phyloP scores from a whole-genome alignment of 2,329 filamentous ascomycete genomes.

The Ceratocystiopsis sp. region DNA sequence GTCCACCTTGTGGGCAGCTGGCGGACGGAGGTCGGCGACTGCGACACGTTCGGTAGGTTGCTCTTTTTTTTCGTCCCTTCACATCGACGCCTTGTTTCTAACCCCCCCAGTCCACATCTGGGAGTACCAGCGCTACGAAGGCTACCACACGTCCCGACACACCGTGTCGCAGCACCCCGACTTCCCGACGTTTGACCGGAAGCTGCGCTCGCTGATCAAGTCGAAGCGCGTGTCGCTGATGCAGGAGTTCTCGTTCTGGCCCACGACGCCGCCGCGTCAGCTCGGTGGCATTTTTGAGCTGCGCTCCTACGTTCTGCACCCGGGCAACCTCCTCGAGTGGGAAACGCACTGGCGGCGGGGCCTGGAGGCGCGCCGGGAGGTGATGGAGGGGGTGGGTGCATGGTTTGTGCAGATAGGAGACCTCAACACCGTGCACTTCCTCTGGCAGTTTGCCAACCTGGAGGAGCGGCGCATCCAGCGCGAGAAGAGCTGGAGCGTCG shows the following conservation, averaged over 20 bases:
- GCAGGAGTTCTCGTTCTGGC: slow-evolving; percentile 99
- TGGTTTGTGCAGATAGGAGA: slow-evolving; percentile 99
- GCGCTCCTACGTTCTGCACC: slow-evolving; percentile 89
- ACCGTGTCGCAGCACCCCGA: slow-evolving; percentile 69
- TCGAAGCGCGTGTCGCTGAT: slow-evolving; percentile 81
- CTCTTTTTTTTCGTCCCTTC: neutral
- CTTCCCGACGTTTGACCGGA: slow-evolving; percentile 65
- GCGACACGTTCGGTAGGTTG: slow-evolving; percentile 75
- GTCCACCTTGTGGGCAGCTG: slow-evolving; percentile 95
- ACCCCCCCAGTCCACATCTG: slow-evolving; percentile 72
- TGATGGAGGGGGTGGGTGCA: slow-evolving; percentile 95
- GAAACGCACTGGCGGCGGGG: slow-evolving; percentile 95
- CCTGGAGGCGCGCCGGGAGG: slow-evolving; percentile 75
- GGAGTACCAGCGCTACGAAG: slow-evolving; percentile 96
- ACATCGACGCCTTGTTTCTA: neutral
- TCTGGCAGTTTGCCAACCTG: slow-evolving; percentile 96
- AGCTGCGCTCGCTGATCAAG: slow-evolving; percentile 71
- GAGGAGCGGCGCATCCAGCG: slow-evolving; percentile 81
- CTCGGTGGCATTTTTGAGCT: slow-evolving; percentile 91
- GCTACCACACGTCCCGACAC: slow-evolving; percentile 85
- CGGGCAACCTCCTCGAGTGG: slow-evolving; percentile 93
- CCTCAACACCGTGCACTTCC: slow-evolving; percentile 90
- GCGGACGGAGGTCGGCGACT: slow-evolving; percentile 94
- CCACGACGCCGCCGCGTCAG: slow-evolving; percentile 74
- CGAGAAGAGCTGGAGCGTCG: slow-evolving; percentile 87